Evolutionary conservation across 352 stramenopile species (phyloP), one percentile per base, ranked within the genome.

Genomic region (Globisporangium solare): DNA sequence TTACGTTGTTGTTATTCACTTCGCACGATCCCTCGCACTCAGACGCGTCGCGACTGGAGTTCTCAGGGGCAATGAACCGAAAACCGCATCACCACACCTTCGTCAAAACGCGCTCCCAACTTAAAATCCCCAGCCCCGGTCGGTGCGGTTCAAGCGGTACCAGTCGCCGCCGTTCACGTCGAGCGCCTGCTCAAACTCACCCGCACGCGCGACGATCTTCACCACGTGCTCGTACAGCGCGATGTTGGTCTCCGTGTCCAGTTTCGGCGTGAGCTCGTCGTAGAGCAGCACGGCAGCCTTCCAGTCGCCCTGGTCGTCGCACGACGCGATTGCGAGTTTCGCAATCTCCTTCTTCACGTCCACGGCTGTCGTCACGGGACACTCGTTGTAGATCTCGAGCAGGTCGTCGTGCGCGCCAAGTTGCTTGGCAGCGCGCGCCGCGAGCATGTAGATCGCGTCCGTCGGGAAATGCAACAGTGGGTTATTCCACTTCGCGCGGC

Each of bases 101-200:
- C 27, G 27, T 35, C 5, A 35, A 35, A 35, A 35, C 27, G 27
- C 27, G 27, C 10, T 35, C 7, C 5, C 24, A 11, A 10, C 17
- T 51, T 50, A 65, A 32, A 65, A 66, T 17, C 67, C 67, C 82
- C 83, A 92, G 46, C 81, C 81, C 47, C 83, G 68, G 54, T 91
- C 83, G 8, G 68, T 77, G 32, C 83, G 79, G 45, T 89, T 91
- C 60, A 89, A 67, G 17, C 85, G 81, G 63, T 95, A 95, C 85
- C 85, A 95, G 55, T 90, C 73, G 27, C 85, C 85, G 15, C 83
- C 83, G 41, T 88, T 85, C 41, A 95, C 76, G 59, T 95, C 83
- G 2, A 95, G 78, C n/a, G 85, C 83, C 43, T 76, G 65, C 56
- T 95, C 85, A 52, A 89, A 93, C 56, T 89, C 81, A n/a, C 85